Evolutionary conservation across 1,139 yeast species (phyloP).

Genomic region (Nadsonia commutata): DNA sequence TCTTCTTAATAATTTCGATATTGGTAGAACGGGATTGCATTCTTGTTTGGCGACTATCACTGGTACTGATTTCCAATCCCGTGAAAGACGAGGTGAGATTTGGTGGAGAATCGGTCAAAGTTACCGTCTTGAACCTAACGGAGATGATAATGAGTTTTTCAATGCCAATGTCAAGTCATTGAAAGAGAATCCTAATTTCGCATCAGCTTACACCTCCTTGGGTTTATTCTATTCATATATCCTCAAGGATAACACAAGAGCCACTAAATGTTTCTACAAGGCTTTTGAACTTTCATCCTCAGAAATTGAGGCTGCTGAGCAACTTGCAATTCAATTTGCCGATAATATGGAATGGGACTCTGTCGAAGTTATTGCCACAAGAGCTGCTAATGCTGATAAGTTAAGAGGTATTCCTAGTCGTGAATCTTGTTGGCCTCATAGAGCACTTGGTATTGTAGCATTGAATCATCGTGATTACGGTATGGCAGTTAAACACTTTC

Average conservation of each 20-base stretch:
- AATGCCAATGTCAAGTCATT: conserved; percentile 46
- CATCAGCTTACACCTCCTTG: conserved; percentile 66
- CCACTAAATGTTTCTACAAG: conserved; percentile 75
- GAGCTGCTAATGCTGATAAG: conserved; percentile 43
- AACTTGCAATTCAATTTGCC: conserved; percentile 56
- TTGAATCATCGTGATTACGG: conserved; percentile 61
- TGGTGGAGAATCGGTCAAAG: conserved; percentile 67
- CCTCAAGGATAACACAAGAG: conserved; percentile 47
- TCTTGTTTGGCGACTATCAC: conserved; percentile 30
- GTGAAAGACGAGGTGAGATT: conserved; percentile 43
- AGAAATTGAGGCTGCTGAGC: conserved; percentile 60
- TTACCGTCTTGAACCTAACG: conserved; percentile 24
- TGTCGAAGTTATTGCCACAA: conserved; percentile 58
- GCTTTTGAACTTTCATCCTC: conserved; percentile 80
- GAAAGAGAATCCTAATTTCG: conserved; percentile 46
- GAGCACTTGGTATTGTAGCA: conserved; percentile 70
- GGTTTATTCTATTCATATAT: conserved; percentile 54
- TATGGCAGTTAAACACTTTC: conserved; percentile 80
- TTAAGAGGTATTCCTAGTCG: conserved; percentile 22
- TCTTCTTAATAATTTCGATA: conserved; percentile 33
- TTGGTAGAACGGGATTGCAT: conserved; percentile 40
- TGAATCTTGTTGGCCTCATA: conserved; percentile 54
- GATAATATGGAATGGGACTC: conserved; percentile 64
- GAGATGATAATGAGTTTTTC: conserved; percentile 29
- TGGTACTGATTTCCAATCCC: conserved; percentile 38